Conservation (phyloP, 2,329 filamentous ascomycete genomes). For the Colletotrichum ledebouriae region DNA sequence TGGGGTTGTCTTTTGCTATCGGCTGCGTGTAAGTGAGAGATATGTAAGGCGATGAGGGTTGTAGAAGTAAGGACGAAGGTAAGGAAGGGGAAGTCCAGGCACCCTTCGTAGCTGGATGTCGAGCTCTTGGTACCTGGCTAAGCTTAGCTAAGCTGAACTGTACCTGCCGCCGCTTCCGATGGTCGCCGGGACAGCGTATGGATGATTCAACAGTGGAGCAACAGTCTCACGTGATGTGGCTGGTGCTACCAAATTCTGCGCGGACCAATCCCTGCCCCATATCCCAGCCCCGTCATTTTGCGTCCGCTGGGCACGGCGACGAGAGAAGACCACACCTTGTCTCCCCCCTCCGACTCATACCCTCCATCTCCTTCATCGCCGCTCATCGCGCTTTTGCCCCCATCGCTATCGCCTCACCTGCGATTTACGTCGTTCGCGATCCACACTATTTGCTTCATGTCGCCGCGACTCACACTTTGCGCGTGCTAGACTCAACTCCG, state of each 20-base stretch:
- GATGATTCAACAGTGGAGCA: slow-evolving; percentile 24
- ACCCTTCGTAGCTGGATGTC: neutral
- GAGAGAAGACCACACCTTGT: slow-evolving; percentile 41
- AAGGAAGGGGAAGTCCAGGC: neutral
- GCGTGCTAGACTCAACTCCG: slow-evolving; percentile 37
- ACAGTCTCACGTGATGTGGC: slow-evolving; percentile 41
- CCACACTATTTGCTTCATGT: slow-evolving; percentile 40
- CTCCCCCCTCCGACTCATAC: slow-evolving; percentile 42
- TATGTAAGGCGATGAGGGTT: no score
- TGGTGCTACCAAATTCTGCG: slow-evolving; percentile 38
- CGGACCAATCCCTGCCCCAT: slow-evolving; percentile 38
- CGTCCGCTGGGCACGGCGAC: slow-evolving; percentile 35
- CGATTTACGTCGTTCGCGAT: slow-evolving; percentile 37
- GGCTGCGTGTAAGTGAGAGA: neutral
- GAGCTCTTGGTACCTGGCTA: neutral
- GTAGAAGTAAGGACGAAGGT: neutral
- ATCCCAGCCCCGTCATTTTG: slow-evolving; percentile 44
- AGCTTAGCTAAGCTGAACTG: slow-evolving; percentile 17
- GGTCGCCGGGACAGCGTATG: slow-evolving; percentile 39
- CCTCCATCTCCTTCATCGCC: slow-evolving; percentile 41
- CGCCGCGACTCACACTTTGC: slow-evolving; percentile 31
- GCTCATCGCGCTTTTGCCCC: slow-evolving; percentile 40
- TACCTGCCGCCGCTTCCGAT: slow-evolving; percentile 32
- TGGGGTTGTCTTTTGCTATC: neutral
- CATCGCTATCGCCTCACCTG: slow-evolving; percentile 39